These are phyloP conservation scores for Leccinum truebloodii DNA, from an alignment of 768 basidiomycete species.

Conservation along the genomic window DNA sequence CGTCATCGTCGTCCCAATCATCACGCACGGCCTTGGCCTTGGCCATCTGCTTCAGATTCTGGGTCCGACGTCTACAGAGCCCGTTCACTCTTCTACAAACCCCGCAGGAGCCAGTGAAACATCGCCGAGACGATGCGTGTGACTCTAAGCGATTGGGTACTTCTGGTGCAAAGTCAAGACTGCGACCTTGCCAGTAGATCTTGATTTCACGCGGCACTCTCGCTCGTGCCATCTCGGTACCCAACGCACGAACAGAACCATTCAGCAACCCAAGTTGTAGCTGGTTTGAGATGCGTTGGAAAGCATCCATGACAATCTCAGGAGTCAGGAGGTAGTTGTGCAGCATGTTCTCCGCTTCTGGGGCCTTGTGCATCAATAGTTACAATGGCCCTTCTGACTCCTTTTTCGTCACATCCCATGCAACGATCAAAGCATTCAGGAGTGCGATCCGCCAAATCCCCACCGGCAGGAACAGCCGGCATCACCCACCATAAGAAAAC, in stretches of 20 bases:
- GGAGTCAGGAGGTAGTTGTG: constrained; percentile 62
- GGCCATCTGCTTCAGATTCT: neutral
- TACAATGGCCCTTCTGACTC: constrained; percentile 17
- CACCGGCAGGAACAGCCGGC: constrained; percentile 66
- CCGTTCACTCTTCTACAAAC: constrained; percentile 4
- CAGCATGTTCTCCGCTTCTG: constrained; percentile 26
- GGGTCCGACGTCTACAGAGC: constrained; percentile 1
- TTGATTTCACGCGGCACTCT: constrained; percentile 19
- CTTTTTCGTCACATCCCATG: constrained; percentile 44
- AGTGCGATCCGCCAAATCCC: constrained; percentile 75
- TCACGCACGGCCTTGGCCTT: constrained; percentile 35
- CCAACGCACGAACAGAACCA: too few species aligned
- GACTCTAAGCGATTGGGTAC: constrained; percentile 1
- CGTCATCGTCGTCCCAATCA: constrained; percentile 57
- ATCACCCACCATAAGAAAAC: neutral
- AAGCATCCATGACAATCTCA: constrained; percentile 67
- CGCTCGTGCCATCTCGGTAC: constrained; percentile 16
- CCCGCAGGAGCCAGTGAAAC: neutral
- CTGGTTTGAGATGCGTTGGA: constrained; percentile 46
- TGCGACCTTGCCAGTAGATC: constrained; percentile 10
- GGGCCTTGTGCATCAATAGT: constrained; percentile 48
- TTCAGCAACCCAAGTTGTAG: neutral
- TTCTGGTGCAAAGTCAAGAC: neutral
- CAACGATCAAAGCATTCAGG: constrained; percentile 41
- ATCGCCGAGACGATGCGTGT: neutral